These are phyloP conservation scores for Sclerotinia nivalis DNA, from an alignment of 2,329 filamentous ascomycete species.

Conservation along the genomic window DNA sequence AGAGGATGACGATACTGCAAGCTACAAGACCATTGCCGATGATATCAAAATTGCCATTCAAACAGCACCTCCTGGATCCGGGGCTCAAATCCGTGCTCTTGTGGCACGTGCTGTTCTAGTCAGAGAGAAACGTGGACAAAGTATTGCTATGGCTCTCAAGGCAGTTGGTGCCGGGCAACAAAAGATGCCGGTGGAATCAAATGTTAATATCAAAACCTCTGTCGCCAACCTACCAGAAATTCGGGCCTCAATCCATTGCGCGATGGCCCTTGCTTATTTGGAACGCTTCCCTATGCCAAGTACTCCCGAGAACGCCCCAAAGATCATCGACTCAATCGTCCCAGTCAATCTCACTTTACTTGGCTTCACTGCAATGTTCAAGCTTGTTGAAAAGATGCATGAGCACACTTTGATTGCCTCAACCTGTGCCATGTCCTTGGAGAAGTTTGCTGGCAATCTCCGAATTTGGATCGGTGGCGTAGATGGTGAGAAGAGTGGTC, in stretches of 20 bases:
- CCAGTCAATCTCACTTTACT: slow-evolving; percentile 51
- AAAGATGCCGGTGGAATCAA: slow-evolving; percentile 38
- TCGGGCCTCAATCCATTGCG: slow-evolving; percentile 58
- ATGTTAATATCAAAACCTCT: slow-evolving; percentile 50
- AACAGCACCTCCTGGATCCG: slow-evolving; percentile 76
- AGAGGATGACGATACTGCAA: slow-evolving; percentile 49
- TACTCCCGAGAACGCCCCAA: slow-evolving; percentile 48
- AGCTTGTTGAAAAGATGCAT: slow-evolving; percentile 56
- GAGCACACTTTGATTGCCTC: slow-evolving; percentile 51
- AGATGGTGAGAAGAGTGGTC: slow-evolving; percentile 52
- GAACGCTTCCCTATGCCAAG: slow-evolving; percentile 47
- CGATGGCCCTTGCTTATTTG: slow-evolving; percentile 61
- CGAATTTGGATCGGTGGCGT: slow-evolving; percentile 61
- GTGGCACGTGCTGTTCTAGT: slow-evolving; percentile 60
- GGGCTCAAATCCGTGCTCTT: slow-evolving; percentile 62
- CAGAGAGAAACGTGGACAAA: slow-evolving; percentile 54
- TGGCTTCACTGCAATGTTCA: slow-evolving; percentile 59
- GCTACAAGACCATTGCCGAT: slow-evolving; percentile 45
- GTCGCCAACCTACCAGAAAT: slow-evolving; percentile 53
- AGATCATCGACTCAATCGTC: slow-evolving; percentile 52
- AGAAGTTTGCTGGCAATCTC: slow-evolving; percentile 57
- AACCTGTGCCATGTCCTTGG: slow-evolving; percentile 51
- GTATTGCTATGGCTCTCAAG: slow-evolving; percentile 58
- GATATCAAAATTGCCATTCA: slow-evolving; percentile 69
- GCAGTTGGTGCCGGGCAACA: slow-evolving; percentile 49